Conservation (phyloP, 805 yeast species). For the Yarrowia sp. region DNA sequence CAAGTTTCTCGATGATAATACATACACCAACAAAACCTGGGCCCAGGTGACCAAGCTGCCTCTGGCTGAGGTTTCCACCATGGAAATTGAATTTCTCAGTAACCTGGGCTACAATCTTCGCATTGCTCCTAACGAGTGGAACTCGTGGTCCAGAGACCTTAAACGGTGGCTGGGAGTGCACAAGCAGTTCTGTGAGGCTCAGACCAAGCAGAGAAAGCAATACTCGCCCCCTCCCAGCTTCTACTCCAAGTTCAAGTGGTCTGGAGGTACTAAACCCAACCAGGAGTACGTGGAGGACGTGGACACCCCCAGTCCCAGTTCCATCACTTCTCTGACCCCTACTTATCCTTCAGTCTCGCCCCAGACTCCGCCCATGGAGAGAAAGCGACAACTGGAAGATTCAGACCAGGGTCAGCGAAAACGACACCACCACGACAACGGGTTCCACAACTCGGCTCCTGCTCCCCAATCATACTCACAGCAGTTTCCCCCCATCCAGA, state of each 20-base stretch:
- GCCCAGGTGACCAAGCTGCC: constrained; percentile 78
- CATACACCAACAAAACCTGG: constrained; percentile 90
- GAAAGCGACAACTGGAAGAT: constrained; percentile 3
- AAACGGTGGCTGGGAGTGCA: not conserved
- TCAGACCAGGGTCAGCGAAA: not conserved
- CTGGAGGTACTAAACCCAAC: not conserved
- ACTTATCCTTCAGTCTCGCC: constrained; percentile 9
- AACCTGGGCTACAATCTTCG: constrained; percentile 56
- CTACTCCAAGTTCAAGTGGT: constrained; percentile 16
- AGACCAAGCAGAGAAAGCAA: not conserved
- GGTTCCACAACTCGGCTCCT: not conserved
- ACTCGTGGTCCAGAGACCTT: constrained; percentile 29
- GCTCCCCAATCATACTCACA: not conserved
- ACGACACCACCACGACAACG: not conserved
- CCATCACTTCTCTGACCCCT: not conserved
- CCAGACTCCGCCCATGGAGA: constrained; percentile 20
- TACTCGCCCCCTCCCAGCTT: constrained; percentile 11
- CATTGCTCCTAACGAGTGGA: constrained; percentile 38
- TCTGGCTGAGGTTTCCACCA: constrained; percentile 51
- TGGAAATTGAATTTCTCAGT: constrained; percentile 66
- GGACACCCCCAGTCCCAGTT: not conserved
- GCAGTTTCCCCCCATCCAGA: constrained; percentile 2
- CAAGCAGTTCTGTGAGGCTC: not conserved
- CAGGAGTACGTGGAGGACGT: not conserved
- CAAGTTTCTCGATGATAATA: constrained; percentile 89